These are phyloP conservation scores for Uronychia binucleata DNA, from an alignment of 73 alveolate species.

Conservation along the genomic window DNA sequence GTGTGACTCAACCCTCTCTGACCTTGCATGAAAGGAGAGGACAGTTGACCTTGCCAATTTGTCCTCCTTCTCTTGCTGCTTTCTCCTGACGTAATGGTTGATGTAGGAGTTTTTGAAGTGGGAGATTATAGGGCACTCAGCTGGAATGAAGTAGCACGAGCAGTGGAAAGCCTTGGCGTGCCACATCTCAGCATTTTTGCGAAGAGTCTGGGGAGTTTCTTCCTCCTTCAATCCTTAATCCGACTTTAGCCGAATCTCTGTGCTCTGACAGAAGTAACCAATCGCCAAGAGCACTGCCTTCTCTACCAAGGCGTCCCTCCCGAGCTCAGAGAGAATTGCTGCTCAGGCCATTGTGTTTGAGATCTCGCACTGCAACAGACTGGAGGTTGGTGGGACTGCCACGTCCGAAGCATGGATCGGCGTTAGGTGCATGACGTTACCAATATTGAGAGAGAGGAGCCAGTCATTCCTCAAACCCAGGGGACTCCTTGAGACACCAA, in stretches of 20 bases:
- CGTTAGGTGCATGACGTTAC: conserved; percentile 62
- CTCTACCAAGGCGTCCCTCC: conserved; percentile 74
- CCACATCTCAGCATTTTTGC: conserved; percentile 69
- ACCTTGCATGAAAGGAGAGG: no score
- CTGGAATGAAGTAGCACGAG: conserved; percentile 47
- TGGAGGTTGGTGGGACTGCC: conserved; percentile 37
- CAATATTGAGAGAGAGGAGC: conserved; percentile 55
- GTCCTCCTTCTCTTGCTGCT: not conserved
- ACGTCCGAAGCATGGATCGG: conserved; percentile 55
- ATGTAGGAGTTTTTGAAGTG: conserved; percentile 49
- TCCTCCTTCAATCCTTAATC: conserved; percentile 5
- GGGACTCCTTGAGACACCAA: conserved; percentile 18
- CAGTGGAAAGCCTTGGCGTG: conserved; percentile 64
- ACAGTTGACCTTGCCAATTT: no score
- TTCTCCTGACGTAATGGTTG: conserved; percentile 41
- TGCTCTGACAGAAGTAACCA: conserved; percentile 58
- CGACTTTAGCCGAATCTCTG: conserved; percentile 46
- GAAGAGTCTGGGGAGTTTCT: no score
- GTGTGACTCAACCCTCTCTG: no score
- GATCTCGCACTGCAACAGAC: not conserved
- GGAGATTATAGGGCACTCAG: conserved; percentile 54
- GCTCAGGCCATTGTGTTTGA: not conserved
- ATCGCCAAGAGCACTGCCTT: conserved; percentile 49
- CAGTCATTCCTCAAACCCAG: conserved; percentile 62
- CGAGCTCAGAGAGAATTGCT: conserved; percentile 46